Evolutionary conservation across 148 eudicot species (phyloP).

Genomic region (Silene uniflora): DNA sequence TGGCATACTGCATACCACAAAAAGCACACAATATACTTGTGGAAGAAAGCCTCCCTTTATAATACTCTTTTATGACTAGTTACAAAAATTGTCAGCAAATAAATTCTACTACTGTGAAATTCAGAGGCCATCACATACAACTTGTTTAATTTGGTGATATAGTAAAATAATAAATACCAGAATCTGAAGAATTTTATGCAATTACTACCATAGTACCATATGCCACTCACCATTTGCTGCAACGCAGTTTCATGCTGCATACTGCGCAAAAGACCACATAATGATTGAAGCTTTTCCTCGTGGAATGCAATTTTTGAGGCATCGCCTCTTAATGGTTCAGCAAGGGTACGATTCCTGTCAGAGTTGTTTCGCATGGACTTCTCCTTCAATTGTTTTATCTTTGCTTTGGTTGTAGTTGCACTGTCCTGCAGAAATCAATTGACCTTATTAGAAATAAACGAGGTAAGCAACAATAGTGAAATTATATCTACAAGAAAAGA

Average conservation of each 20-base stretch:
- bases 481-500: neutral
- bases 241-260: slow-evolving; percentile 42
- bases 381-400: slow-evolving; percentile 45
- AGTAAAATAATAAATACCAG: neutral
- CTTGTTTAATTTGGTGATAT: neutral
- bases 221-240: slow-evolving; percentile 48
- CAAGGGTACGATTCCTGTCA: slow-evolving; percentile 18
- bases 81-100: neutral
- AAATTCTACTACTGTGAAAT: neutral
- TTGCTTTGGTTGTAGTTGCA: slow-evolving; percentile 37
- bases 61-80: neutral
- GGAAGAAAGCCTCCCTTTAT: neutral
- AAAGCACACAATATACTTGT: neutral
- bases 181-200: neutral
- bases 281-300: slow-evolving; percentile 49
- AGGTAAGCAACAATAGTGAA: neutral
- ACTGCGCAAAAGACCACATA: slow-evolving; percentile 35
- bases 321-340: slow-evolving; percentile 38
- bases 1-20: neutral
- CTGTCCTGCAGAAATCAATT: slow-evolving; percentile 39
- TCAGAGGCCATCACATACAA: neutral
- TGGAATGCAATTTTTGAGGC: slow-evolving; percentile 40
- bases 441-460: slow-evolving; percentile 1
- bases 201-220: neutral
- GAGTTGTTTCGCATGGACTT: slow-evolving; percentile 30